phyloP scores from a whole-genome alignment of 768 basidiomycete species.

The Leccinum incarnatum region DNA sequence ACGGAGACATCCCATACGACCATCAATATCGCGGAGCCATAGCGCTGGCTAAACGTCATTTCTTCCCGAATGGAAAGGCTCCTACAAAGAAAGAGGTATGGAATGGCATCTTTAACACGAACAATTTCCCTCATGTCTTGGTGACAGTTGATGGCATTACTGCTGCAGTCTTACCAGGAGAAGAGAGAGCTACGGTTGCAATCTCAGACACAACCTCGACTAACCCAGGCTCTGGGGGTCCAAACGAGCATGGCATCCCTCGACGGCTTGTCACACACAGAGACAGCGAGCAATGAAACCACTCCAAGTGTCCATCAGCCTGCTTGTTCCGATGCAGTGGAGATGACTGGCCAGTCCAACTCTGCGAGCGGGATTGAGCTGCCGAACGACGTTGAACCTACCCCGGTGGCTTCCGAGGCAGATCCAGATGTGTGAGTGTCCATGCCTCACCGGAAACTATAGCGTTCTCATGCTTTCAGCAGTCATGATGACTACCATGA shows the following conservation, averaged over 20 bases:
- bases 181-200: slow-evolving; percentile 10
- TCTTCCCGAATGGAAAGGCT: slow-evolving; percentile 21
- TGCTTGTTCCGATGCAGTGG: background rate
- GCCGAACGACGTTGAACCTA: background rate
- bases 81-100: slow-evolving; percentile 29
- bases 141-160: slow-evolving; percentile 20
- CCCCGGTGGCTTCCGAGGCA: background rate
- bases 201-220: background rate
- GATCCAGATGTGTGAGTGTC: slow-evolving; percentile 11
- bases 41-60: slow-evolving; percentile 28
- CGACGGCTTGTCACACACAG: background rate
- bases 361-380: background rate
- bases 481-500: background rate
- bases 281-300: background rate
- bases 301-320: background rate
- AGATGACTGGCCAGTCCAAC: background rate
- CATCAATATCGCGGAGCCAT: slow-evolving; percentile 28
- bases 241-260: slow-evolving; percentile 20
- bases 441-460: background rate
- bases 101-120: background rate
- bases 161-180: slow-evolving; percentile 27
- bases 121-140: slow-evolving; percentile 1
- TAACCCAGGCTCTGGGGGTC: slow-evolving; percentile 16
- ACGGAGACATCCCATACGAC: slow-evolving; percentile 27
- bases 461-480: background rate